phyloP scores from a whole-genome alignment of 805 yeast species.

The Saturnispora dispora region DNA sequence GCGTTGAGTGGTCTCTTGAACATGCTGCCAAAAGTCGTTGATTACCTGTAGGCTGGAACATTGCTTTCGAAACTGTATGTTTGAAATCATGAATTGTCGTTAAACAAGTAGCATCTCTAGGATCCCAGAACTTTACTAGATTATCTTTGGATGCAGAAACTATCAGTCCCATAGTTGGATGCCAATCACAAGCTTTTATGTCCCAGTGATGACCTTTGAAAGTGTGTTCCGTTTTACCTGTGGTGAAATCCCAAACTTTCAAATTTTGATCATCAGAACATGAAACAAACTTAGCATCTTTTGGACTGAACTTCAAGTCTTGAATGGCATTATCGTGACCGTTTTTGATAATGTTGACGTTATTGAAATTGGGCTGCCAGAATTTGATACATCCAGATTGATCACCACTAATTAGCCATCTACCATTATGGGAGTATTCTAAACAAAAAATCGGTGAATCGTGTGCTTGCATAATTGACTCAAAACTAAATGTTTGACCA shows the following conservation, averaged over 20 bases:
- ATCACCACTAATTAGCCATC: conserved; percentile 92
- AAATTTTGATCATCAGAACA: conserved; percentile 87
- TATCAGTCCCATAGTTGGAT: conserved; percentile 73
- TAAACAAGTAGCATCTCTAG: conserved; percentile 65
- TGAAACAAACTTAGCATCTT: conserved; percentile 85
- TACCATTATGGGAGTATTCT: conserved; percentile 80
- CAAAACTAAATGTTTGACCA: conserved; percentile 90
- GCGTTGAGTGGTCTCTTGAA: conserved; percentile 79
- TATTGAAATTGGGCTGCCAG: conserved; percentile 98
- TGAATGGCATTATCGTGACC: conserved; percentile 78
- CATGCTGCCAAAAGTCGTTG: conserved; percentile 78
- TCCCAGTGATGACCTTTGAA: conserved; percentile 98
- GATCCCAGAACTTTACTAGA: conserved; percentile 91
- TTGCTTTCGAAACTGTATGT: conserved; percentile 81
- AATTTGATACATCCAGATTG: conserved; percentile 85
- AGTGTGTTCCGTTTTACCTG: conserved; percentile 71
- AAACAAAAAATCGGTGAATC: conserved; percentile 78
- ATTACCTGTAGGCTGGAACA: conserved; percentile 61
- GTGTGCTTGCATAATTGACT: conserved; percentile 97
- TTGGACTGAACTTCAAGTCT: conserved; percentile 83
- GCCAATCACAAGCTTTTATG: conserved; percentile 97
- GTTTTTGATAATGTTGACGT: conserved; percentile 67
- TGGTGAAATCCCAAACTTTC: conserved; percentile 92
- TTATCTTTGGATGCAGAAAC: conserved; percentile 96
- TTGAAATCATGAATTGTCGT: conserved; percentile 85